phyloP scores from a whole-genome alignment of 768 basidiomycete species.

The Psilocybe sp. region DNA sequence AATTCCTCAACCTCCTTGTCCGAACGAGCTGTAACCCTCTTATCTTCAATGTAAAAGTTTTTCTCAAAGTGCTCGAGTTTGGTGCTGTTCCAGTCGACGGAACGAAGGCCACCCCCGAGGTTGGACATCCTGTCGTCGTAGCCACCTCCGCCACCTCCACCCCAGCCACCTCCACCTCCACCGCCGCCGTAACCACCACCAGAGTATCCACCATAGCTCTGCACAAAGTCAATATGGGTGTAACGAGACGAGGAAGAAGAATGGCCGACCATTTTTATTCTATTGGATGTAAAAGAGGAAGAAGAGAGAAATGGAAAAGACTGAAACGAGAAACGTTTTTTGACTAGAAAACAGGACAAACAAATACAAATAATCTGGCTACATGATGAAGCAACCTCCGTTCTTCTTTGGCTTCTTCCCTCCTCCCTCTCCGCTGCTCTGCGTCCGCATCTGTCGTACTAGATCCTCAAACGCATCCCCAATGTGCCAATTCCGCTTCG shows the following conservation, averaged over 20 bases:
- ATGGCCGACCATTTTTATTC: constrained; percentile 11
- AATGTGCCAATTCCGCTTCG: constrained; percentile 81
- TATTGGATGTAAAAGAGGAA: constrained; percentile 1
- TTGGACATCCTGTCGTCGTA: constrained; percentile 72
- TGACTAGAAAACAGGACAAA: constrained; percentile 10
- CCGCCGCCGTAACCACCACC: constrained; percentile 42
- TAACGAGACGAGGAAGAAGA: background rate
- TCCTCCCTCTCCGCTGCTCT: constrained; percentile 50
- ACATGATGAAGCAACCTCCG: constrained; percentile 41
- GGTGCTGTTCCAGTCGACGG: constrained; percentile 79
- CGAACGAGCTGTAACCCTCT: constrained; percentile 69
- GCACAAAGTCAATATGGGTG: constrained; percentile 1
- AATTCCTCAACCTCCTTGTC: constrained; percentile 92
- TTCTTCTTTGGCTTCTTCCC: constrained; percentile 35
- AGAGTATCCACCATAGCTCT: constrained; percentile 46
- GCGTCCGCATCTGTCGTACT: constrained; percentile 67
- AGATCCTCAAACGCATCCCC: constrained; percentile 77
- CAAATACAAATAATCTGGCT: constrained; percentile 15
- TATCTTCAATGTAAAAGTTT: constrained; percentile 95
- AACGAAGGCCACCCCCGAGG: constrained; percentile 78
- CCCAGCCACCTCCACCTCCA: constrained; percentile 44
- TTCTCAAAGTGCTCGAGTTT: constrained; percentile 90
- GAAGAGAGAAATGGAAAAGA: constrained; percentile 5
- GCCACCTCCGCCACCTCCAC: constrained; percentile 53
- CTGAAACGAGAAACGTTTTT: constrained; percentile 6